phyloP scores from a whole-genome alignment of 805 yeast genomes.

The Tetrapisispora pingtungensis region DNA sequence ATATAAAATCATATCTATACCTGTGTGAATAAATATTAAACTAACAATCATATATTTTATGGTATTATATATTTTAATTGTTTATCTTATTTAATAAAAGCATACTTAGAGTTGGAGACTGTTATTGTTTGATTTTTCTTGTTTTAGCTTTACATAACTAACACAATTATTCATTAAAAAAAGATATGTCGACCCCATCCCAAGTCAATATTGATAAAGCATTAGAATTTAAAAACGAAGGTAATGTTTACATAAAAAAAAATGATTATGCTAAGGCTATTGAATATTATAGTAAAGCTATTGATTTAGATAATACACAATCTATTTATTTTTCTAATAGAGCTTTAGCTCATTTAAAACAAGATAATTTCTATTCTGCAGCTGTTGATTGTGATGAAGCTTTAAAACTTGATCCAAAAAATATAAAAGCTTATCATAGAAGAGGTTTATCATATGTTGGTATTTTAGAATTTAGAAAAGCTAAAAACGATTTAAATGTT shows the following conservation, averaged over 20 bases:
- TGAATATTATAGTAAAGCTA: conserved; percentile 65
- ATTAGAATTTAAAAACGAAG: conserved; percentile 49
- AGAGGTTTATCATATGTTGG: conserved; percentile 78
- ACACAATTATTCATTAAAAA: not conserved
- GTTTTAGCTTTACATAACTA: too few relatives aligned
- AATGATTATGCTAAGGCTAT: conserved; percentile 57
- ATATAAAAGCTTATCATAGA: conserved; percentile 76
- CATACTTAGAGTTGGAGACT: too few relatives aligned
- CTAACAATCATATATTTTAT: too few relatives aligned
- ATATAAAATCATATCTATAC: too few relatives aligned
- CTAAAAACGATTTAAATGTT: conserved; percentile 55
- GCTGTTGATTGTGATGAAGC: conserved; percentile 69
- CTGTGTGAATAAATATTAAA: too few relatives aligned
- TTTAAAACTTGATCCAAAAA: conserved; percentile 51
- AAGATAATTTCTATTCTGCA: conserved; percentile 81
- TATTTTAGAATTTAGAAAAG: conserved; percentile 62
- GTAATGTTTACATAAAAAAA: conserved; percentile 61
- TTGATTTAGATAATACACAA: conserved; percentile 47
- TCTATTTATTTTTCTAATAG: conserved; percentile 71
- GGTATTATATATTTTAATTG: too few relatives aligned
- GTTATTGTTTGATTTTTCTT: too few relatives aligned
- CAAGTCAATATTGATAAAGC: conserved; percentile 31
- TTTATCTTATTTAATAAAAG: too few relatives aligned
- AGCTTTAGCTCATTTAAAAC: conserved; percentile 79
- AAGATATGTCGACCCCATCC: conserved; percentile 12